A percentile compares a stretch with the other conserved stretches of the same genome.
Evolutionary conservation across 768 basidiomycete species (phyloP).

Genomic region (Neoboletus brunneissimus): DNA sequence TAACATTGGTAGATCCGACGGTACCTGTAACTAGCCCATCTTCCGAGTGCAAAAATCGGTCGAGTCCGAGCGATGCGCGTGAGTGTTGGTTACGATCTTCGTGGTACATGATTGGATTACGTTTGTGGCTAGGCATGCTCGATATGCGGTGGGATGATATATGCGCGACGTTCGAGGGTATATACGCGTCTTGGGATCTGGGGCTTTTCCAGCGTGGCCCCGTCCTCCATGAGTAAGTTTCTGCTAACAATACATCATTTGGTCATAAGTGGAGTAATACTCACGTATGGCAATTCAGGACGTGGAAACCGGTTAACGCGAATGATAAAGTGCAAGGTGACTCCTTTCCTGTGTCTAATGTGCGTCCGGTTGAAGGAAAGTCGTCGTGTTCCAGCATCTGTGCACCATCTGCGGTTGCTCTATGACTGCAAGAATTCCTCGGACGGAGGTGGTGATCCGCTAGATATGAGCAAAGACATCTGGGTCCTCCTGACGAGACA

Average conservation of each 20-base stretch:
- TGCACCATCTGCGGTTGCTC: slow-evolving; percentile 41
- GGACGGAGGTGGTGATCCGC: not conserved
- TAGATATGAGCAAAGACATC: slow-evolving; percentile 44
- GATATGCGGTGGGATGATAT: slow-evolving; percentile 76
- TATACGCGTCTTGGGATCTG: slow-evolving; percentile 90
- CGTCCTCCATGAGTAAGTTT: slow-evolving; percentile 66
- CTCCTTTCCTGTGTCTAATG: slow-evolving; percentile 20
- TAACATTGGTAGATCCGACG: slow-evolving; percentile 78
- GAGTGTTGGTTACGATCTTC: not conserved
- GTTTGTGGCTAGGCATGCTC: slow-evolving; percentile 40
- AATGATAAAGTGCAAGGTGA: slow-evolving; percentile 31
- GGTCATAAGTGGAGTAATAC: not conserved
- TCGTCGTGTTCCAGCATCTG: slow-evolving; percentile 31
- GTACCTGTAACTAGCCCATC: slow-evolving; percentile 27
- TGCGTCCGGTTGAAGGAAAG: not conserved
- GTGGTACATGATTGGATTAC: not conserved
- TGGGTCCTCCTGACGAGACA: slow-evolving; percentile 86
- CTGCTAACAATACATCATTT: not conserved
- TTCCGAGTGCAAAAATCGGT: not conserved
- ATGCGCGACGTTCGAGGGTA: slow-evolving; percentile 68
- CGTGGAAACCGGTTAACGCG: slow-evolving; percentile 46
- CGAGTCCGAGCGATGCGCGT: slow-evolving; percentile 30
- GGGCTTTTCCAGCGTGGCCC: slow-evolving; percentile 46
- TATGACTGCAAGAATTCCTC: slow-evolving; percentile 25
- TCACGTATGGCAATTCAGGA: slow-evolving; percentile 18